Base-by-base conservation (phyloP, 116 monocot genomes). In the Cymodocea nodosa region DNA sequence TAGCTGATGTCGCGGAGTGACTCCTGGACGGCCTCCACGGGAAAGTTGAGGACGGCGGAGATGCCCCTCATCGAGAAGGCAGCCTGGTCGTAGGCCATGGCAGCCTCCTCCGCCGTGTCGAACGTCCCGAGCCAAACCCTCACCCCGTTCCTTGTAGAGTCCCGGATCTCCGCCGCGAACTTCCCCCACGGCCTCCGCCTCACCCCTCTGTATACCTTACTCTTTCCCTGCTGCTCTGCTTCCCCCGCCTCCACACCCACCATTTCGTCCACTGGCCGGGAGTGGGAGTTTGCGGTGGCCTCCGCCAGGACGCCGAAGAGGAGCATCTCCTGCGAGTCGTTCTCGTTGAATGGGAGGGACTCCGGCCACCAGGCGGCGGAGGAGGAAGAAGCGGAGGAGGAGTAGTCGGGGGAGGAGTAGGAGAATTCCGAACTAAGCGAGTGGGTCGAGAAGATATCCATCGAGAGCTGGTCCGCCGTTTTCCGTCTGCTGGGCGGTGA, bases 61-160 rank as follows among this genome's bases (percentile, higher is more conserved):
- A 68, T 0, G 0, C 91, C 91, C 6, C 91, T 54, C 87, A 87
- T 91, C 51, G 82, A 17, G 51, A 71, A 84, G 15, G 91, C 91
- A 0, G 87, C 91, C 56, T 86, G 91, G 57, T 91, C 91, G 30
- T 91, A 91, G 0, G 87, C 91, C 69, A 86, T 23, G 5, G 87
- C 91, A 0, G 91, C 91, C 7, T 74, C 87, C 76, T 91, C 87
- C 2, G 87, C 84, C 63, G 75, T 87, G 53, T 84, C 84, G 64
- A 91, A 91, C 4, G 91, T 91, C 39, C 91, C 91, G 30, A 91
- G 68, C 91, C 91, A 87, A 18, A 91, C 91, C 63, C 91, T 56
- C 1, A 72, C 51, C 13, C 91, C 91, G 69, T 80, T 68, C 70
- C 91, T 48, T 2, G 86, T 91, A 13, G 91, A 91, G 71, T 91